Evolutionary conservation across 257 asterid genomes (phyloP).

Genomic region (Orobanche coerulescens): DNA sequence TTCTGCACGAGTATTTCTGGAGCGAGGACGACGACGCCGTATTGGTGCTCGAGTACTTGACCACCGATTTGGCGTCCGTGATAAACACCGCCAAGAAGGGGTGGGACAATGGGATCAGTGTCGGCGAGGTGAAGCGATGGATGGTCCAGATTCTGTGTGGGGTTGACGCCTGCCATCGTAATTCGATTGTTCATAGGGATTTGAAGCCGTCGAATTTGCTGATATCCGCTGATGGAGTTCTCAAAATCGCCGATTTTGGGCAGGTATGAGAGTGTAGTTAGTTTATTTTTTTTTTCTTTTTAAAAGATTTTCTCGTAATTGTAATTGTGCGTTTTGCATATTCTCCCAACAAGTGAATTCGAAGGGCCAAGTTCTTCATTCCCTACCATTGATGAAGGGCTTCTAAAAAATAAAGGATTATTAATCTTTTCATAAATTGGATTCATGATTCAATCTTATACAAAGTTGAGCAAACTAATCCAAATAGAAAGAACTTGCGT

Average conservation of each 20-base stretch:
- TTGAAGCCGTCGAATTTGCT: conserved; percentile 87
- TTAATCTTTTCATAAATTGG: neutral
- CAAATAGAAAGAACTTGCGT: neutral
- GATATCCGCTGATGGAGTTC: conserved; percentile 71
- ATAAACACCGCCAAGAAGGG: conserved; percentile 54
- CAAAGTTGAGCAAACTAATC: neutral
- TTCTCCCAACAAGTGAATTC: no score
- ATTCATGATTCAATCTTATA: neutral
- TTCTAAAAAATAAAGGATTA: neutral
- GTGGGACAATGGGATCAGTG: conserved; percentile 51
- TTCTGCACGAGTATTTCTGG: conserved; percentile 78
- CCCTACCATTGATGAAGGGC: neutral
- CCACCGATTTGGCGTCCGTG: conserved; percentile 63
- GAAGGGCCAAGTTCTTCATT: neutral
- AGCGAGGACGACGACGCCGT: conserved; percentile 89
- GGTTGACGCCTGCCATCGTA: conserved; percentile 70
- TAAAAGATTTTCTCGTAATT: neutral
- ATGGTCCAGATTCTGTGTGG: conserved; percentile 74
- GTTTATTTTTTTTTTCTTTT: neutral
- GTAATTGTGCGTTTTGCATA: no score
- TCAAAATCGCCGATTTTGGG: conserved; percentile 93
- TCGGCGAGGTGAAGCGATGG: conserved; percentile 80
- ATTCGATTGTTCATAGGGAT: conserved; percentile 82
- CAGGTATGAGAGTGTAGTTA: conserved; percentile 40
- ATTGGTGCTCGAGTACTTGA: conserved; percentile 81